phyloP scores from a whole-genome alignment of 495 filamentous ascomycete genomes.

The Bathelium albidoporum region DNA sequence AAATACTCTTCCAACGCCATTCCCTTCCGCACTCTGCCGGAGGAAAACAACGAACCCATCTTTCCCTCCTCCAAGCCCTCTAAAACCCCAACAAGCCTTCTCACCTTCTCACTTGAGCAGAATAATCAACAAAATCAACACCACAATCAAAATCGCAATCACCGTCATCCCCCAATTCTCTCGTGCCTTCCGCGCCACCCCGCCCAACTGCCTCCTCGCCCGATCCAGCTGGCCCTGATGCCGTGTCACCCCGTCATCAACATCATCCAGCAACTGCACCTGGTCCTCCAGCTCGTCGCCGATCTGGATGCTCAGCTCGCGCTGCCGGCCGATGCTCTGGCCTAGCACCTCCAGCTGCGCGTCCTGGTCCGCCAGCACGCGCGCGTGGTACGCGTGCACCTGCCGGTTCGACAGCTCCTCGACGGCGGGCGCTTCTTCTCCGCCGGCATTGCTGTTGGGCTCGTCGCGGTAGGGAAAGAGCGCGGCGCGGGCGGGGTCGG shows the following conservation, averaged over 20 bases:
- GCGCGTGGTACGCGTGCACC: conserved; percentile 73
- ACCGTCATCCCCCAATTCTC: conserved; percentile 33
- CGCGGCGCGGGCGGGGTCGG: conserved; percentile 38
- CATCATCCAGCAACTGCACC: conserved; percentile 76
- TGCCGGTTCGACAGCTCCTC: conserved; percentile 74
- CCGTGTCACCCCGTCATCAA: conserved; percentile 71
- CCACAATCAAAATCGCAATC: conserved; percentile 32
- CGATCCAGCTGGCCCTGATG: conserved; percentile 65
- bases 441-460: conserved; percentile 47
- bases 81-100: not conserved
- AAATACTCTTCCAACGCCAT: not conserved
- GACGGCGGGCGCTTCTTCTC: conserved; percentile 25
- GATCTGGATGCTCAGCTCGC: conserved; percentile 90
- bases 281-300: conserved; percentile 92
- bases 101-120: conserved; percentile 24
- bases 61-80: not conserved
- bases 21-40: not conserved
- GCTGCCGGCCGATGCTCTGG: conserved; percentile 76
- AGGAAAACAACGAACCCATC: not conserved
- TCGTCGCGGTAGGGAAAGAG: conserved; percentile 62
- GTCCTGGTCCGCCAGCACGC: conserved; percentile 76
- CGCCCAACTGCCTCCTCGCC: conserved; percentile 50
- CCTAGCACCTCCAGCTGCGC: conserved; percentile 83
- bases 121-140: conserved; percentile 33
- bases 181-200: conserved; percentile 27